Base-by-base conservation (phyloP, 1,284 basidiomycete species). In the Polyporus tsugae region DNA sequence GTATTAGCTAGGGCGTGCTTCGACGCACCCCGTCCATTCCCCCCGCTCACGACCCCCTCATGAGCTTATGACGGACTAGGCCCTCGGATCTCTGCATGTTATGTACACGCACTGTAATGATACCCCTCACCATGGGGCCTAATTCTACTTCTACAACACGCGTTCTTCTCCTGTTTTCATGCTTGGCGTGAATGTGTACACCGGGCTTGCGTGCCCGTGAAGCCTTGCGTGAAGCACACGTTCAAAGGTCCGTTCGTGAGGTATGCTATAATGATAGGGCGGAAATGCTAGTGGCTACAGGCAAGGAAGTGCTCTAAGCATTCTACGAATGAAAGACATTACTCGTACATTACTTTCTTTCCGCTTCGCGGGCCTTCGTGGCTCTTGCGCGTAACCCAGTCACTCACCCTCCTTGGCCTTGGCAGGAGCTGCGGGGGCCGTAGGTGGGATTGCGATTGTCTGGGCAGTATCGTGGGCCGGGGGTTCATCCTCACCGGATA, bases 1-100 rank as follows among this genome's bases (percentile, higher is more conserved):
- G 73, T 86, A 87, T 66, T 76, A 70, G 62, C 33, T 36, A 44
- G 62, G 46, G 57, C 29, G 49, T 38, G 46, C 41, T 46, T 22
- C 44, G 5, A 55, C 49, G 52, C 58, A 38, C 60, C 33, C 61
- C 55, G 49, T 66, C 64, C 44, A 42, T 65, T 33, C 72, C 67
- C 58, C 64, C 66, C 42, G 15, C 25, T 29, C 61, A 62, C 46
- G 46, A 52, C 58, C 55, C 58, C 55, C 6, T 66, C 64, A 73
- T 62, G 72, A 62, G 60, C 44, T 60, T 64, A 64, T 65, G 63
- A 64, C 63, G 52, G 59, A 59, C 42, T 62, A 53, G 60, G 60
- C 55, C 64, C 60, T 35, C 64, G 64, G 69, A 72, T 55, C 33
- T 38, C 35, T 66, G 62, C 63, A 61, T 63, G 60, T 62, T 36